Evolutionary conservation across 1,284 basidiomycete genomes (phyloP).

Genomic region (Leccinum laetum): DNA sequence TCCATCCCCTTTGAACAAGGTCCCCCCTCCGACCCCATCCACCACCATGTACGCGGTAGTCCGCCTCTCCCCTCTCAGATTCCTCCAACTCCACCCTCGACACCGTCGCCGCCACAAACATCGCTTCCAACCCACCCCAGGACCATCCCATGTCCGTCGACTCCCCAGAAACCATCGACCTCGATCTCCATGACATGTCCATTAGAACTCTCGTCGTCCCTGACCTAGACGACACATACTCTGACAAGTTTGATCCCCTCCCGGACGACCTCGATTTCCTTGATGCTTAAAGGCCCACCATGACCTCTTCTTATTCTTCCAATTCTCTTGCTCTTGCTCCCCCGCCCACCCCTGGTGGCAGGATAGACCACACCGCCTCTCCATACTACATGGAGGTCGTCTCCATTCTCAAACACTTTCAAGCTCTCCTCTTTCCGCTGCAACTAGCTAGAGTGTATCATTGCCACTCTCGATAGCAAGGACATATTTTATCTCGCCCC

Average conservation of each 20-base stretch:
- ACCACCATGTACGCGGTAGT: neutral
- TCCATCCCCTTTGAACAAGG: conserved; percentile 5
- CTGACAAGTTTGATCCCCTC: conserved; percentile 28
- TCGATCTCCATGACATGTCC: conserved; percentile 22
- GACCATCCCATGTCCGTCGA: conserved; percentile 7
- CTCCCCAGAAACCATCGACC: conserved; percentile 12
- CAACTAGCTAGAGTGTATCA: conserved; percentile 90
- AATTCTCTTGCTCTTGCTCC: conserved; percentile 3
- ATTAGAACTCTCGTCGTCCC: conserved; percentile 16
- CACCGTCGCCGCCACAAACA: neutral
- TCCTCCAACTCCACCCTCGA: conserved; percentile 16
- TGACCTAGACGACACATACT: conserved; percentile 33
- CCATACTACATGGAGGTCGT: conserved; percentile 61
- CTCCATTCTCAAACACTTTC: conserved; percentile 68
- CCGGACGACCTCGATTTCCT: conserved; percentile 21
- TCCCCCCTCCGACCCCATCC: neutral
- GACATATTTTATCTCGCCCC: conserved; percentile 98
- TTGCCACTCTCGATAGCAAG: conserved; percentile 74
- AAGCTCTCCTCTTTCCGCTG: conserved; percentile 69
- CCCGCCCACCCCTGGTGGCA: neutral
- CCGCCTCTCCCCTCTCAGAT: conserved; percentile 21
- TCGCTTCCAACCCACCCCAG: neutral
- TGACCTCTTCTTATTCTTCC: conserved; percentile 7
- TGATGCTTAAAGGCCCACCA: conserved; percentile 7
- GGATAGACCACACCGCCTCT: conserved; percentile 9